Evolutionary conservation across 1,139 yeast species (phyloP).

Genomic region (Debaryomyces udenii): DNA sequence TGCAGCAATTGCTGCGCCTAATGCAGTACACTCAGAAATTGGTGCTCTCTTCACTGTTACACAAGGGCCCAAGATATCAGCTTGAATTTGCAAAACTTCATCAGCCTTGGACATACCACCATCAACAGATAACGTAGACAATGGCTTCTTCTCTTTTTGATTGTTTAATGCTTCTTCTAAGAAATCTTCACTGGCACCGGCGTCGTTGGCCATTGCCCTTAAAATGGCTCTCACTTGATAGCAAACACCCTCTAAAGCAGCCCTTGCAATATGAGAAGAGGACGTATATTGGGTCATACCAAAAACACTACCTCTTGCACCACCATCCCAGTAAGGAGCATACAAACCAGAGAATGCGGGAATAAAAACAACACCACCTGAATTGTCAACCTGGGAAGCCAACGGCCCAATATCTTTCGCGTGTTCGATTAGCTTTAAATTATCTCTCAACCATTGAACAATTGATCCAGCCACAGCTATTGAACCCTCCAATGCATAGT

Average conservation of each 20-base stretch:
- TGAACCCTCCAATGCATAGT: slow-evolving; percentile 91
- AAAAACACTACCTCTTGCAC: slow-evolving; percentile 89
- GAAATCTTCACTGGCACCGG: slow-evolving; percentile 57
- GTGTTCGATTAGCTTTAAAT: slow-evolving; percentile 75
- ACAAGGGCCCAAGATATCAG: slow-evolving; percentile 86
- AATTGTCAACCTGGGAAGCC: slow-evolving; percentile 77
- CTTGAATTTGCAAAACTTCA: slow-evolving; percentile 92
- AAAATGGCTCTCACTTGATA: slow-evolving; percentile 91
- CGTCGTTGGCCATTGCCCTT: slow-evolving; percentile 87
- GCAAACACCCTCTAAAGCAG: slow-evolving; percentile 94
- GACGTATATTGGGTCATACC: slow-evolving; percentile 91
- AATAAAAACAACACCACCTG: slow-evolving; percentile 93
- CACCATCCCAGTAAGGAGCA: slow-evolving; percentile 96
- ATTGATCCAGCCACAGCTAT: slow-evolving; percentile 96
- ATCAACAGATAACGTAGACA: slow-evolving; percentile 73
- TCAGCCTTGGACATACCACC: slow-evolving; percentile 96
- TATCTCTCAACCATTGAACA: slow-evolving; percentile 93
- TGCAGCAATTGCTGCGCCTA: slow-evolving; percentile 96
- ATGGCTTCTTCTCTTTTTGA: slow-evolving; percentile 50
- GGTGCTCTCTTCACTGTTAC: slow-evolving; percentile 80
- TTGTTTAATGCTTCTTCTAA: slow-evolving; percentile 44
- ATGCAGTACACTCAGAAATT: slow-evolving; percentile 89
- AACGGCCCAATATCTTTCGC: slow-evolving; percentile 90
- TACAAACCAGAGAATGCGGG: slow-evolving; percentile 94
- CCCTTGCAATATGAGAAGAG: slow-evolving; percentile 87